Conservation (phyloP, 75 land plant genomes). For the Cryptomeria japonica region DNA sequence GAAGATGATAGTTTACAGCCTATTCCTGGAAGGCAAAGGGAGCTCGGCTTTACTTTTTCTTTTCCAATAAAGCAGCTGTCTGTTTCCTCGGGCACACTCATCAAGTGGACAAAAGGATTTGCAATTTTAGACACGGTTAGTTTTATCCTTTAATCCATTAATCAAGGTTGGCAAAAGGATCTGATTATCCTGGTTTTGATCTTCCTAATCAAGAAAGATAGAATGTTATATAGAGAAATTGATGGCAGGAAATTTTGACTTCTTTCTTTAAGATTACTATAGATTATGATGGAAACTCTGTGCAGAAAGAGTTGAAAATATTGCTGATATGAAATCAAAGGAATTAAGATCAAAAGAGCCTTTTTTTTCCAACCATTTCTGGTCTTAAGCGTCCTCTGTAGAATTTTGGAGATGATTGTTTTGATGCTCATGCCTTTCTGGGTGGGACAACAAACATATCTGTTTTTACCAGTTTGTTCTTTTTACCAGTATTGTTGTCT, state of each 20-base stretch:
- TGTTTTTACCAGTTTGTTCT: not conserved
- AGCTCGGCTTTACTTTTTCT: conserved; percentile 79
- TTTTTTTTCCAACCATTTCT: not conserved
- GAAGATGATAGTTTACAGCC: conserved; percentile 25
- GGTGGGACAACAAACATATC: not conserved
- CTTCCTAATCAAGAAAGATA: not conserved
- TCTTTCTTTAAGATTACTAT: not conserved
- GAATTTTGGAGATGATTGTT: not conserved
- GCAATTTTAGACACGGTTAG: conserved; percentile 71
- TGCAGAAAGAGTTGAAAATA: not conserved
- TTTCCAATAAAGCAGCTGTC: conserved; percentile 75
- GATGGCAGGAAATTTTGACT: not conserved
- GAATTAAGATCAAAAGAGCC: not conserved
- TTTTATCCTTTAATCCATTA: not conserved
- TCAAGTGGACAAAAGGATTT: conserved; percentile 85
- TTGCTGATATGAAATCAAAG: not conserved
- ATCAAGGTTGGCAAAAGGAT: not conserved
- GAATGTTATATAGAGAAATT: not conserved
- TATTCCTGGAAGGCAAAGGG: conserved; percentile 26
- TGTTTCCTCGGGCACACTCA: conserved; percentile 61
- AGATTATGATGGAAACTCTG: not conserved
- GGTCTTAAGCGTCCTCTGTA: not conserved
- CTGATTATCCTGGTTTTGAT: not conserved
- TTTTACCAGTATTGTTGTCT: not conserved
- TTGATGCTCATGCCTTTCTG: not conserved